Conservation (phyloP, 257 asterid species). For the Capsicum baccatum region DNA sequence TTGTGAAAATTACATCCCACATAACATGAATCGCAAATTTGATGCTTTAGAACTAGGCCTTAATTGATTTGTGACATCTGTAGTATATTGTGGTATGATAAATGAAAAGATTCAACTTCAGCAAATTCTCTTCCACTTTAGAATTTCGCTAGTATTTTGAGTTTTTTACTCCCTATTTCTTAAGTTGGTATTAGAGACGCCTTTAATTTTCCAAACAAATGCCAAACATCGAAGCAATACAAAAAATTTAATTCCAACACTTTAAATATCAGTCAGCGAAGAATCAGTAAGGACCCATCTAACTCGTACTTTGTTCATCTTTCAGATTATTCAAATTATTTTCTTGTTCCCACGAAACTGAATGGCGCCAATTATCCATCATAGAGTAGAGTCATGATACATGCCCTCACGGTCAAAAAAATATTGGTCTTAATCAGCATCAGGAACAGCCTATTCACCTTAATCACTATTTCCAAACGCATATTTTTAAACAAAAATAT, state of each 20-base stretch:
- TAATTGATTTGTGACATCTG: too few relatives aligned
- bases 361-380: conserved; percentile 5
- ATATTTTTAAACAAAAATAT: too few relatives aligned
- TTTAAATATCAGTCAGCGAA: not conserved
- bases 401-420: not conserved
- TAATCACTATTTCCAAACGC: too few relatives aligned
- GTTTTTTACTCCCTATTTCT: not conserved
- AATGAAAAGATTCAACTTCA: not conserved
- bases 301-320: not conserved
- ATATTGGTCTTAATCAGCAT: not conserved
- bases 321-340: not conserved
- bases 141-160: not conserved
- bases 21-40: too few relatives aligned
- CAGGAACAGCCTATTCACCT: too few relatives aligned
- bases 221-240: not conserved
- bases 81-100: not conserved
- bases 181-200: not conserved
- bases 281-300: not conserved
- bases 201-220: not conserved
- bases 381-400: not conserved
- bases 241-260: not conserved
- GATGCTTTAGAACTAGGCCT: too few relatives aligned
- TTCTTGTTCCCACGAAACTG: not conserved
- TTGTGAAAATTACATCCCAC: too few relatives aligned
- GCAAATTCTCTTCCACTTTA: not conserved